A percentile compares a stretch with the other conserved stretches of the same genome.
phyloP scores from a whole-genome alignment of 2,329 filamentous ascomycete species.

The Aspergillus texensis region DNA sequence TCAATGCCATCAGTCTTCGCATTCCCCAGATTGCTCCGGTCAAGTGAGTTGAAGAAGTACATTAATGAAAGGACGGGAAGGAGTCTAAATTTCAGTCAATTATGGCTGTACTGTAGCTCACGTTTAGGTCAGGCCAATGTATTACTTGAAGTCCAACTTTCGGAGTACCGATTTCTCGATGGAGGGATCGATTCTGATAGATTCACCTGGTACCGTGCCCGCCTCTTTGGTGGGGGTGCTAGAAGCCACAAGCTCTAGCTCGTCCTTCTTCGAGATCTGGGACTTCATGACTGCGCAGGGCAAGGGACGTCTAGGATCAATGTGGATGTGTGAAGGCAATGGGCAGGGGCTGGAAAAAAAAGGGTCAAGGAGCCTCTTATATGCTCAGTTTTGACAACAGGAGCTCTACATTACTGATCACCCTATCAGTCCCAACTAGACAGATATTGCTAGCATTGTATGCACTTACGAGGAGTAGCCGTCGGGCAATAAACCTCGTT shows the following conservation, averaged over 20 bases:
- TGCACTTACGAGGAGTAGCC: neutral
- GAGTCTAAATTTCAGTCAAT: neutral
- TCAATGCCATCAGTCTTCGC: constrained; percentile 53
- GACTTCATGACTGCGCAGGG: neutral
- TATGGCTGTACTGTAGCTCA: neutral
- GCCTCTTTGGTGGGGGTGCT: neutral
- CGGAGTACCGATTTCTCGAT: constrained; percentile 12
- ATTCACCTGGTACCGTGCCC: neutral
- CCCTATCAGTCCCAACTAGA: too few species aligned
- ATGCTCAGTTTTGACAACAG: too few species aligned
- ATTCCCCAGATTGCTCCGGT: too few species aligned
- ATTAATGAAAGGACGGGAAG: constrained; percentile 37
- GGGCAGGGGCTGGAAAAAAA: neutral
- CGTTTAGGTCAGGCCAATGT: neutral
- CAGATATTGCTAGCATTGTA: too few species aligned
- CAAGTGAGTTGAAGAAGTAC: constrained; percentile 44
- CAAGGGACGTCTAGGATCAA: neutral
- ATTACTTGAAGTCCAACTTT: constrained; percentile 14
- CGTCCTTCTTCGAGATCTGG: constrained; percentile 1
- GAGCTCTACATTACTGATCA: too few species aligned
- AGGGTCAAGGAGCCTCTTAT: too few species aligned
- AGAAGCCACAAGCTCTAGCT: constrained; percentile 9
- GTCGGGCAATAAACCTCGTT: neutral
- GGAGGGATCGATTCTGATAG: constrained; percentile 6
- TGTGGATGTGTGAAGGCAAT: neutral